Conservation (phyloP, 306 rosid genomes). For the Dryas drummondii region DNA sequence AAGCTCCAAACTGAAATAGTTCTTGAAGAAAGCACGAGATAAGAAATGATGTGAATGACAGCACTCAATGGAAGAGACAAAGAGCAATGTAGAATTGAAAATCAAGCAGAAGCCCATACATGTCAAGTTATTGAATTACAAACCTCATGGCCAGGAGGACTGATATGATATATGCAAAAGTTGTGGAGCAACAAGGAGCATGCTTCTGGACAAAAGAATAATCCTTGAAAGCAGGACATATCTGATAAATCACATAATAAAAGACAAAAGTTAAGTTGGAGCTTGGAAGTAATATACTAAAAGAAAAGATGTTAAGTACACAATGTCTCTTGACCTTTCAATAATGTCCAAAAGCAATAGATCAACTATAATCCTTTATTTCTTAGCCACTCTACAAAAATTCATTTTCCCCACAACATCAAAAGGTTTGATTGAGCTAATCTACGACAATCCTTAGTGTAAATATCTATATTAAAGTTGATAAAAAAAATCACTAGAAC, state of each 20-base stretch:
- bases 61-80: slow-evolving; percentile 18
- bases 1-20: slow-evolving; percentile 90
- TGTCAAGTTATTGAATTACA: slow-evolving; percentile 39
- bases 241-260: slow-evolving; percentile 55
- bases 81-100: slow-evolving; percentile 11
- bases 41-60: slow-evolving; percentile 41
- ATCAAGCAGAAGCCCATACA: slow-evolving; percentile 17
- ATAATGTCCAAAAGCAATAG: not conserved
- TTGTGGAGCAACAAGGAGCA: slow-evolving; percentile 89
- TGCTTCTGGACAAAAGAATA: slow-evolving; percentile 88
- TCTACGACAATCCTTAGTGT: not conserved
- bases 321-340: slow-evolving; percentile 10
- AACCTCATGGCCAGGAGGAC: slow-evolving; percentile 99
- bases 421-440: not conserved
- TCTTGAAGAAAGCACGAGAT: slow-evolving; percentile 60
- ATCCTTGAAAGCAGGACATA: slow-evolving; percentile 92
- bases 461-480: not conserved
- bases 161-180: slow-evolving; percentile 93
- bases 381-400: not conserved
- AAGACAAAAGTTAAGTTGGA: slow-evolving; percentile 34
- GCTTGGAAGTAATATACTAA: slow-evolving; percentile 13
- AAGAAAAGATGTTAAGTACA: not conserved
- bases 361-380: not conserved
- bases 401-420: not conserved
- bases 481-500: not conserved